These are phyloP conservation scores for Backusella tarrabulga DNA, from an alignment of 192 early-diverging fungal genomes.

Conservation along the genomic window DNA sequence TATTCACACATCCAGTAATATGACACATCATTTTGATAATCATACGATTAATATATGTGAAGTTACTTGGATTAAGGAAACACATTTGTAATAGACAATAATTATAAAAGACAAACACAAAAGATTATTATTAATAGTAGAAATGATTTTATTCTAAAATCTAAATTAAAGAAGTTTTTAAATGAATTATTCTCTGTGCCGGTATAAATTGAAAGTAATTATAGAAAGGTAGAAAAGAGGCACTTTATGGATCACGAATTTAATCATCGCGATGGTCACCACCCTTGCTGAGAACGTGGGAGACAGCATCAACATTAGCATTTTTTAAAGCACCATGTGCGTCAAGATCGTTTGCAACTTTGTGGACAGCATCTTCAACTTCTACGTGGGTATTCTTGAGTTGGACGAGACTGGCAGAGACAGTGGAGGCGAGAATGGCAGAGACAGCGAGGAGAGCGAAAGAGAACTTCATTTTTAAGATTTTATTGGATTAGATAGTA, in stretches of 20 bases:
- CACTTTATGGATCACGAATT: not conserved
- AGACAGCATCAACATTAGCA: not conserved
- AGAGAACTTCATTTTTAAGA: conserved; percentile 10
- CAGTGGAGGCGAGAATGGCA: not conserved
- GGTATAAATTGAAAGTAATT: not conserved
- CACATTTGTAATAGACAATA: not conserved
- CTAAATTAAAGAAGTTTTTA: conserved; percentile 6
- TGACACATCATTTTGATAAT: no score
- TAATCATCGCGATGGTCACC: not conserved
- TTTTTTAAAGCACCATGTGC: not conserved
- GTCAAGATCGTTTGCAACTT: not conserved
- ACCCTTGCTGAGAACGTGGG: not conserved
- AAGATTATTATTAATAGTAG: conserved; percentile 3
- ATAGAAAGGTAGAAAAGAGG: not conserved
- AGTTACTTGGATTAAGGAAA: not conserved
- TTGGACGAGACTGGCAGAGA: not conserved
- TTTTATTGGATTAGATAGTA: not conserved
- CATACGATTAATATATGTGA: not conserved
- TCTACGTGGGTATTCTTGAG: not conserved
- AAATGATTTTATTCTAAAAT: conserved; percentile 5
- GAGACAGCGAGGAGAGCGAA: not conserved
- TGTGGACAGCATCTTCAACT: not conserved
- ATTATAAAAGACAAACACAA: not conserved
- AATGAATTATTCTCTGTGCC: conserved; percentile 4
- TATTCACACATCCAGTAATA: no score